Percentiles rank a stretch among this genome's conserved stretches.
Conservation (phyloP, 192 early-diverging fungal genomes). For the Linderina pennispora region DNA sequence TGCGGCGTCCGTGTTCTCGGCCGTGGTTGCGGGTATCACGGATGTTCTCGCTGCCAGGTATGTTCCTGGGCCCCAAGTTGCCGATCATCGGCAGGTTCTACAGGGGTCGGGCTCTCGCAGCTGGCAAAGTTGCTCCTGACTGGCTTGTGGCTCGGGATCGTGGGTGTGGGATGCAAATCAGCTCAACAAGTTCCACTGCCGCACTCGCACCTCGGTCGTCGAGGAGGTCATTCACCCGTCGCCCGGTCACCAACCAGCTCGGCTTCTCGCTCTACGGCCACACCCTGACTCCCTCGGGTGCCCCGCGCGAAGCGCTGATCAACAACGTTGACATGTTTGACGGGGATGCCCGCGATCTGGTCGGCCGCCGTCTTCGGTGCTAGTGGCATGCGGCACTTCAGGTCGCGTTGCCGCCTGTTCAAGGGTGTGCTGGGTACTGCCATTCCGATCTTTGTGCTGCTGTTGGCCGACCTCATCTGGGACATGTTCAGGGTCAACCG, state of each 20-base stretch:
- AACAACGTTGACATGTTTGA: background rate
- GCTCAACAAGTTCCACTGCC: slow-evolving; percentile 45
- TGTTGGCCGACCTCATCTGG: slow-evolving; percentile 28
- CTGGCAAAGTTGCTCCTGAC: slow-evolving; percentile 41
- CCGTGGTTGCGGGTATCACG: slow-evolving; percentile 34
- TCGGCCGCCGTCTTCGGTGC: slow-evolving; percentile 15
- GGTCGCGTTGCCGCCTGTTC: slow-evolving; percentile 33
- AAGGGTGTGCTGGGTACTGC: slow-evolving; percentile 40
- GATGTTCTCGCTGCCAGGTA: slow-evolving; percentile 27
- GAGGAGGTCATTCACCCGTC: too few relatives aligned
- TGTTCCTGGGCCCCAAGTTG: slow-evolving; percentile 35
- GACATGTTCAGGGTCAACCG: slow-evolving; percentile 25
- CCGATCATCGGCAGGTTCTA: slow-evolving; percentile 22
- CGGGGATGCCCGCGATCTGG: slow-evolving; percentile 1
- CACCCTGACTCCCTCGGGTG: slow-evolving; percentile 30
- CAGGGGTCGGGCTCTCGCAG: slow-evolving; percentile 34
- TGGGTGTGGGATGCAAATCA: slow-evolving; percentile 46
- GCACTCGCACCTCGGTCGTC: background rate
- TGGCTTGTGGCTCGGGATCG: slow-evolving; percentile 36
- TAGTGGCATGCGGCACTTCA: slow-evolving; percentile 33
- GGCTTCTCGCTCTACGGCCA: slow-evolving; percentile 44
- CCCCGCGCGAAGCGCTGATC: slow-evolving; percentile 17
- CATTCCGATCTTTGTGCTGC: slow-evolving; percentile 40
- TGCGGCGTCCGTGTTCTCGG: slow-evolving; percentile 40
- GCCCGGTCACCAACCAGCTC: slow-evolving; percentile 1